A percentile compares a stretch with the other conserved stretches of the same genome.
phyloP scores from a whole-genome alignment of 202 grass and related monocot species.

The Digitaria exilis region DNA sequence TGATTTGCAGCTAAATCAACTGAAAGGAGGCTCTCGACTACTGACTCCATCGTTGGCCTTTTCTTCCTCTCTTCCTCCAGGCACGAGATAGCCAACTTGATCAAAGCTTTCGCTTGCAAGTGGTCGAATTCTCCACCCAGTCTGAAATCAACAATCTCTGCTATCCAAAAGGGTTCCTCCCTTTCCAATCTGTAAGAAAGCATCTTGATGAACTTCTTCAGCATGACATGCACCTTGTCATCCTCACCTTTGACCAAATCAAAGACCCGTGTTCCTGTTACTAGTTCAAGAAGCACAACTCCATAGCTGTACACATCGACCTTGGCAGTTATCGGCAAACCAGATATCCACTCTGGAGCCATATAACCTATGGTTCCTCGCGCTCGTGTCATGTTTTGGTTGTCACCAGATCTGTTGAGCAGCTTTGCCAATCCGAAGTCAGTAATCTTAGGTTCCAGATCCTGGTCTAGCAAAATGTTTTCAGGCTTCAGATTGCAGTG shows the following conservation, averaged over 20 bases:
- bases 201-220: slow-evolving; percentile 48
- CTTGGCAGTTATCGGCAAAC: slow-evolving; percentile 66
- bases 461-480: slow-evolving; percentile 50
- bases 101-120: slow-evolving; percentile 43
- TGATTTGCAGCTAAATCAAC: slow-evolving; percentile 28
- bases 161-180: slow-evolving; percentile 49
- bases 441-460: slow-evolving; percentile 58
- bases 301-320: slow-evolving; percentile 76
- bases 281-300: slow-evolving; percentile 55
- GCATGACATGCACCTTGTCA: slow-evolving; percentile 28
- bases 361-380: slow-evolving; percentile 76
- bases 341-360: slow-evolving; percentile 69
- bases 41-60: slow-evolving; percentile 56
- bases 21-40: slow-evolving; percentile 47
- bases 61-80: slow-evolving; percentile 58
- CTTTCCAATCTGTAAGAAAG: slow-evolving; percentile 27
- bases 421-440: slow-evolving; percentile 64
- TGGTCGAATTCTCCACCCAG: slow-evolving; percentile 47
- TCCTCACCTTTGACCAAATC: slow-evolving; percentile 38
- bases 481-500: slow-evolving; percentile 62
- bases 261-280: slow-evolving; percentile 45
- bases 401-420: slow-evolving; percentile 45
- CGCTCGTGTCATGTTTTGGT: slow-evolving; percentile 43
- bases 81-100: slow-evolving; percentile 58
- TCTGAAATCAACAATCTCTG: slow-evolving; percentile 52